Percentiles rank a stretch among this genome's conserved stretches.
Conservation (phyloP, 805 yeast species). For the Metschnikowia continentalis region DNA sequence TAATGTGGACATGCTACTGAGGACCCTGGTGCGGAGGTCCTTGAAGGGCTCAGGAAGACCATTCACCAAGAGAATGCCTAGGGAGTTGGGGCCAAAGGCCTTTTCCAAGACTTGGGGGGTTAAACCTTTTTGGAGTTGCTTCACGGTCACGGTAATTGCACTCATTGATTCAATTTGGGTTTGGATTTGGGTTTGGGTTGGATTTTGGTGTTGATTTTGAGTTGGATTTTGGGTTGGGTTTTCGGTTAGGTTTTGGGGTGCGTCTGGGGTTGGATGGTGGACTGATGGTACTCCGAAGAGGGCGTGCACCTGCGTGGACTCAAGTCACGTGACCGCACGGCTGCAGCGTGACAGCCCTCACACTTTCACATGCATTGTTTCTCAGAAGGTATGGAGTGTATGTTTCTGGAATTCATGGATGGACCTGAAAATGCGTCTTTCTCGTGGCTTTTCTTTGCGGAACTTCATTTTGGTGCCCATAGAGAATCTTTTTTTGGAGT, state of each 20-base stretch:
- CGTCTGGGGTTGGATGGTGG: not conserved
- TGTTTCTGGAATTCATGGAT: not conserved
- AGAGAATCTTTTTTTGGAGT: not conserved
- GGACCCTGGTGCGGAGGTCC: slow-evolving; percentile 39
- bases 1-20: slow-evolving; percentile 39
- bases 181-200: too few species aligned
- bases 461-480: not conserved
- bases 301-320: too few species aligned
- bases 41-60: slow-evolving; percentile 38
- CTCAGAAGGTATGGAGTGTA: not conserved
- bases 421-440: not conserved
- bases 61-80: slow-evolving; percentile 50
- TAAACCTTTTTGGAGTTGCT: slow-evolving; percentile 29
- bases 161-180: not conserved
- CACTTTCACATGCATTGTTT: too few species aligned
- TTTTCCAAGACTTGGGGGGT: slow-evolving; percentile 27
- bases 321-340: too few species aligned
- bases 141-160: slow-evolving; percentile 29
- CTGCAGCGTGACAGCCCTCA: too few species aligned
- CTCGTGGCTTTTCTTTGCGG: not conserved
- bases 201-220: too few species aligned
- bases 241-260: too few species aligned
- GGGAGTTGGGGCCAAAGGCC: slow-evolving; percentile 54
- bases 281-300: not conserved
- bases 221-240: too few species aligned